Evolutionary conservation across 2,329 filamentous ascomycete species (phyloP), one percentile per base, ranked within the genome.

Genomic region (Elsinoe arachidis): DNA sequence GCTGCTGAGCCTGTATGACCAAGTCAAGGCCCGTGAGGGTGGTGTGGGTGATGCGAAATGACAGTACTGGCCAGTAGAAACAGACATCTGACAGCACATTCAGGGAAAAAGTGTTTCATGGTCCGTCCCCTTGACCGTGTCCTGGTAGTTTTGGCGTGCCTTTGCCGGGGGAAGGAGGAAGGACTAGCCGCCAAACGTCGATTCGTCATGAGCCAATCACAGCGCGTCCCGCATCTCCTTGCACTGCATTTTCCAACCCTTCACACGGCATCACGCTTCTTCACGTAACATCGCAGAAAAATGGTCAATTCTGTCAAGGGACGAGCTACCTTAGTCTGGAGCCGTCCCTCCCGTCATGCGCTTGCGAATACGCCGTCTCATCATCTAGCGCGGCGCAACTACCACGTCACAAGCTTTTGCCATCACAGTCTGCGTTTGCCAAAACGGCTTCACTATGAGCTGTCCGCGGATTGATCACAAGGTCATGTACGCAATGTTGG

Each of bases 31-130:
- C 12, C 46, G 26, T 34, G 26, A 35, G 14, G 46, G 46, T 51
- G 46, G 46, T 34, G 12, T 51, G 46, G 26, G 23, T 39, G n/a
- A 15, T 10, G 19, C 21, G 49, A 53, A 53, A 53, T 53, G 49
- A 53, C 49, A 53, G 49, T 53, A 38, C 49, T 53, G 49, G 17
- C 49, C 49, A 53, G 49, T 53, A 53, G 49, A 53, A 53, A 53
- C 49, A 38, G n/a, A 37, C n/a, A 30, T 53, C 49, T 53, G 49
- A 53, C 49, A 53, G 34, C 34, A 23, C 30, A 26, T 26, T n/a
- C 30, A 34, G 30, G 17, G 30, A 10, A 14, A 15, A 14, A 37
- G 49, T 53, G 49, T 53, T 53, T 53, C 49, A 53, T 21, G n/a
- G 5, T 15, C 49, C 38, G 49, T 10, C 38, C 26, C 11, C 30